Evolutionary conservation across 2,329 filamentous ascomycete genomes (phyloP), one percentile per base, ranked within the genome.

Genomic region (Pseudocercospora macadamiae): DNA sequence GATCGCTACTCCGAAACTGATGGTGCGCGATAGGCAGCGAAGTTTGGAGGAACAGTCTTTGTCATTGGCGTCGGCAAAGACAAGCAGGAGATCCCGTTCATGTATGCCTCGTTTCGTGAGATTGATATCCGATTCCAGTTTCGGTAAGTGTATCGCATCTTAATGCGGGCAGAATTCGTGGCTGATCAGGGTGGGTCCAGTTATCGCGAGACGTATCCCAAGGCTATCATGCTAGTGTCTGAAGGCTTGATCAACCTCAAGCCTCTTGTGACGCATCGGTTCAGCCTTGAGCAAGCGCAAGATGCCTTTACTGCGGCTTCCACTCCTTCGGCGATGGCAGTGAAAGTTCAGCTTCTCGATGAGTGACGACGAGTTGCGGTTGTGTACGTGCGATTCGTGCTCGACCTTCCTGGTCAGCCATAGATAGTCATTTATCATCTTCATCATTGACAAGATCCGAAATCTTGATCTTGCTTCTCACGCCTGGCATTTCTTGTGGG

Each of bases 81-180:
- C 53, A 70, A 71, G 55, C 71, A 74, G 49, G 66, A 69, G 47
- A 73, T 76, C 26, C 75, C 75, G 0, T 75, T 76, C 67, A 75
- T 75, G 73, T 67, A 75, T 55, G 67, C 70, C 10, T 72, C 70
- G 4, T 69, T 71, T 51, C 67, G 68, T 3, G 73, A 76, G 62
- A 75, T 77, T 42, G 74, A 77, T 45, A 65, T 77, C 26, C 66
- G 69, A 2, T 76, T 77, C 56, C 74, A 76, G 57, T 76, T 73
- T 60, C 71, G 74, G 10, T 56, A 26, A 26, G 53, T 59, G 18
- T 10, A 26, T 18, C 39, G 26, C 8, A 49, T 30, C 34, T 49
- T 28, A 9, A 37, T 19, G 25, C 32, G 19, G 18, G 21, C 10
- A 34, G 21, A 28, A 28, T 30, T 16, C 26, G 25, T 34, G 47